Percentiles rank a stretch among this genome's conserved stretches.
phyloP scores from a whole-genome alignment of 768 basidiomycete genomes.

The Tulasnella sp. region DNA sequence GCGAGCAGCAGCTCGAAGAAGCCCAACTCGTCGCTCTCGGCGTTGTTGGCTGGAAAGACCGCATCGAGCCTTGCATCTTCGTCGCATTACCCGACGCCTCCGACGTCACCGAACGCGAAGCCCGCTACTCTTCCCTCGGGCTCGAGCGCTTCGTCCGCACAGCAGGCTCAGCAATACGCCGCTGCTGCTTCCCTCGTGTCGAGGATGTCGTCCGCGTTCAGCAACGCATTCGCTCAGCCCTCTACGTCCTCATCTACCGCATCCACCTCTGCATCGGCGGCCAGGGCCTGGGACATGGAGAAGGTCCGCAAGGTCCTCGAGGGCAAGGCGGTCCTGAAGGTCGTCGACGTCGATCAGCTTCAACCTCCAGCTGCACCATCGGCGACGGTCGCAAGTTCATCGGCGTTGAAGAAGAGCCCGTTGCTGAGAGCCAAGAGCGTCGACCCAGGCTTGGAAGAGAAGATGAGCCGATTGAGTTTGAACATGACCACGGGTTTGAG shows the following conservation, averaged over 20 bases:
- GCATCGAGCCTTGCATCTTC: not conserved
- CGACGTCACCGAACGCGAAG: too few species aligned
- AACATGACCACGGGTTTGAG: slow-evolving; percentile 16
- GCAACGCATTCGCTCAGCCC: slow-evolving; percentile 78
- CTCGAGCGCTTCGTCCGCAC: slow-evolving; percentile 41
- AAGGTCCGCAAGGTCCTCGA: slow-evolving; percentile 82
- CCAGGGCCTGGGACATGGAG: slow-evolving; percentile 62
- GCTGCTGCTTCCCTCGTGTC: slow-evolving; percentile 75
- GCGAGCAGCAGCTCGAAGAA: not conserved
- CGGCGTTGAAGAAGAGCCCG: slow-evolving; percentile 12
- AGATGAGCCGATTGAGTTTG: slow-evolving; percentile 37
- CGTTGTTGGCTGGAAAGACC: slow-evolving; percentile 32
- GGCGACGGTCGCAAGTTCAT: not conserved
- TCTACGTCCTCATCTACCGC: slow-evolving; percentile 33
- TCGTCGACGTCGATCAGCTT: slow-evolving; percentile 63
- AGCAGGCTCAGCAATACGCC: slow-evolving; percentile 44
- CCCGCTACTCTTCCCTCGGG: not conserved
- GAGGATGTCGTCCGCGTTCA: slow-evolving; percentile 76
- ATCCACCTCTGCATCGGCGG: slow-evolving; percentile 40
- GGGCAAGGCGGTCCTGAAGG: slow-evolving; percentile 75
- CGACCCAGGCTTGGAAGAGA: slow-evolving; percentile 39
- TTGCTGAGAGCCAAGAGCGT: slow-evolving; percentile 12
- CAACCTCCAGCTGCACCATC: not conserved
- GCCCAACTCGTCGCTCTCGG: not conserved
- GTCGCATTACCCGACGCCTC: not conserved